These are phyloP conservation scores for Podaxis sp. DNA, from an alignment of 768 basidiomycete species.

Conservation along the genomic window DNA sequence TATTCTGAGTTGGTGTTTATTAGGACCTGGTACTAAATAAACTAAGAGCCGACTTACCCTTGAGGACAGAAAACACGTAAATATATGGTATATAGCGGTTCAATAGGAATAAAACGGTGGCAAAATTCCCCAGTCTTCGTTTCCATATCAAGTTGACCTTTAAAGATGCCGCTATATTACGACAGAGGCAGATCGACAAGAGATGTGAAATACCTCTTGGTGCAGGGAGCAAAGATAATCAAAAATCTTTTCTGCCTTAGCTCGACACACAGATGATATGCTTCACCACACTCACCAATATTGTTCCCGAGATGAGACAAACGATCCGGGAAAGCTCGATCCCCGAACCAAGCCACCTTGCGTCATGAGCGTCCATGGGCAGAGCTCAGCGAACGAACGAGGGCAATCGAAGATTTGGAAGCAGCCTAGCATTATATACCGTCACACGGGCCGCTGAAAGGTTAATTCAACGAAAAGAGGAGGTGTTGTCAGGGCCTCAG, in stretches of 20 bases:
- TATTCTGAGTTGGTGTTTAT: not conserved
- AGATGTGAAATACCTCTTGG: not conserved
- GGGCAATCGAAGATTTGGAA: not conserved
- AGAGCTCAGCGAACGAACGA: not conserved
- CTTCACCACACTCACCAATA: not conserved
- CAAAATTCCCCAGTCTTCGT: constrained; percentile 8
- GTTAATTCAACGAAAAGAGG: not conserved
- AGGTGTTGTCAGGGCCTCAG: not conserved
- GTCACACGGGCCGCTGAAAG: not conserved
- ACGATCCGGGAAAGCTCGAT: not conserved
- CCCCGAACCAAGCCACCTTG: not conserved
- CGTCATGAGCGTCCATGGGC: not conserved
- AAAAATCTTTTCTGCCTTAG: not conserved
- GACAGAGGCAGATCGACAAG: not conserved
- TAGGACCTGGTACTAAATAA: not conserved
- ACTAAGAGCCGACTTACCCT: not conserved
- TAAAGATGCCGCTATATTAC: constrained; percentile 23
- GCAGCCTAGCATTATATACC: not conserved
- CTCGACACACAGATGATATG: not conserved
- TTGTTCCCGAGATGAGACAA: not conserved
- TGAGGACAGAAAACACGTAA: not conserved
- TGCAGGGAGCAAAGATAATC: constrained; percentile 4
- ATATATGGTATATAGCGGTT: not conserved
- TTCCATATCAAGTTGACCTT: constrained; percentile 11
- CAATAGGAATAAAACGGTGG: not conserved